A percentile compares a stretch with the other conserved stretches of the same genome.
phyloP scores from a whole-genome alignment of 208 protist species.

The Vickermania ingenoplastis region DNA sequence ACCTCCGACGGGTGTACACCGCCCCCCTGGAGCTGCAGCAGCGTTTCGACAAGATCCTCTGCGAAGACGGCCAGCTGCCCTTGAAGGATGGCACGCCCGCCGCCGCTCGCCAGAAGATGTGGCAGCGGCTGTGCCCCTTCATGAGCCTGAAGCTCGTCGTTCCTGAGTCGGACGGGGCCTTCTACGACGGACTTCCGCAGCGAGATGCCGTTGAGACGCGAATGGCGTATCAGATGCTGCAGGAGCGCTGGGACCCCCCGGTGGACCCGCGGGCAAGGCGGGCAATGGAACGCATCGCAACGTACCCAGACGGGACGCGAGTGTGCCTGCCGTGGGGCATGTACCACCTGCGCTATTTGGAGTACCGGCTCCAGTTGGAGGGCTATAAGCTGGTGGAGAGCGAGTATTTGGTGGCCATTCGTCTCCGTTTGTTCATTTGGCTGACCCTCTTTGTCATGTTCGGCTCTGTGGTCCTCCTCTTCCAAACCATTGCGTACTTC shows the following conservation, averaged over 20 bases:
- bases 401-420: slow-evolving; percentile 59
- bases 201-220: slow-evolving; percentile 72
- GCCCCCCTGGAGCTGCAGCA: slow-evolving; percentile 16
- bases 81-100: slow-evolving; percentile 36
- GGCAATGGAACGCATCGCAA: slow-evolving; percentile 61
- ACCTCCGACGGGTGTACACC: slow-evolving; percentile 49
- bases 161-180: slow-evolving; percentile 24
- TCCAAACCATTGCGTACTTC: slow-evolving; percentile 26
- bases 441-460: slow-evolving; percentile 17
- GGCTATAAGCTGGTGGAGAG: slow-evolving; percentile 38
- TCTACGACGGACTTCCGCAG: slow-evolving; percentile 66
- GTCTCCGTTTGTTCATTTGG: slow-evolving; percentile 34
- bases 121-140: slow-evolving; percentile 51
- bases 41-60: slow-evolving; percentile 63
- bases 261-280: slow-evolving; percentile 74
- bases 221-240: slow-evolving; percentile 82
- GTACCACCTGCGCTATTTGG: slow-evolving; percentile 81
- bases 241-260: slow-evolving; percentile 55
- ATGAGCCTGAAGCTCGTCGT: slow-evolving; percentile 54
- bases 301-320: slow-evolving; percentile 47
- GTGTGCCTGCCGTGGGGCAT: slow-evolving; percentile 71
- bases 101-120: slow-evolving; percentile 24
- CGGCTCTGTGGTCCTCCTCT: slow-evolving; percentile 23
- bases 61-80: slow-evolving; percentile 75
- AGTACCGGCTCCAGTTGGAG: slow-evolving; percentile 50